Base-by-base conservation (phyloP, 2,329 filamentous ascomycete species). In the Beauveria asiatica region DNA sequence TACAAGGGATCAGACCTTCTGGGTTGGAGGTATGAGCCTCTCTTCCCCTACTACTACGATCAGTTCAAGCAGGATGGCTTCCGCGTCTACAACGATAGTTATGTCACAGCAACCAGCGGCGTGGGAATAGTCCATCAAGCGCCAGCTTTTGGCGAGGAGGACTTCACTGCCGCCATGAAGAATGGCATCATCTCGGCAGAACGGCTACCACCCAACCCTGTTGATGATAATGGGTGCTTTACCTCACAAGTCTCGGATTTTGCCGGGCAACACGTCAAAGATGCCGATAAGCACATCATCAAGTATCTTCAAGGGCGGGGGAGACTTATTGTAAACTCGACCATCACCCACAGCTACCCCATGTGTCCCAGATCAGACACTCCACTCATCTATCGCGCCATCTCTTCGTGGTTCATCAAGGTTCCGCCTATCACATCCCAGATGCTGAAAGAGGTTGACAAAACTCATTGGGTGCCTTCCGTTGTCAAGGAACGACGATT, bases 91-190 rank as follows among this genome's bases (percentile, higher is more conserved):
- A 86, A 84, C 63, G 88, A 86, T 49, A 80, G 77, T 11, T 91
- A 90, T 69, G 88, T 91, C 54, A 88, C 86, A 25, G 81, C 84
- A 17, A 86, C 87, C 49, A 86, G 86, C 67, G 88, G 88, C 81
- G 85, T 87, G 51, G 88, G 88, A 70, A 82, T 91, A 60, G 88
- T 90, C 27, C 88, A 90, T 69, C 87, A 90, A 71, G 78, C 88
- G 6, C 88, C 88, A 9, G 86, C 87, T 1, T 90, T 88, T 67
- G 88, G 88, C 79, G 86, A 90, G 73, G 88, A 90, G 66, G 88
- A 90, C 83, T 90, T 33, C 30, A 33, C 30, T 5, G 30, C 30
- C 30, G 30, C 30, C 11, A 89, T 74, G 81, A 82, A 65, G 80
- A 5, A 74, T 86, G 68, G 80, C 85, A 59, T 90, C 63, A 86